Conservation (phyloP, 2,329 filamentous ascomycete species). For the Onygenales sp. region DNA sequence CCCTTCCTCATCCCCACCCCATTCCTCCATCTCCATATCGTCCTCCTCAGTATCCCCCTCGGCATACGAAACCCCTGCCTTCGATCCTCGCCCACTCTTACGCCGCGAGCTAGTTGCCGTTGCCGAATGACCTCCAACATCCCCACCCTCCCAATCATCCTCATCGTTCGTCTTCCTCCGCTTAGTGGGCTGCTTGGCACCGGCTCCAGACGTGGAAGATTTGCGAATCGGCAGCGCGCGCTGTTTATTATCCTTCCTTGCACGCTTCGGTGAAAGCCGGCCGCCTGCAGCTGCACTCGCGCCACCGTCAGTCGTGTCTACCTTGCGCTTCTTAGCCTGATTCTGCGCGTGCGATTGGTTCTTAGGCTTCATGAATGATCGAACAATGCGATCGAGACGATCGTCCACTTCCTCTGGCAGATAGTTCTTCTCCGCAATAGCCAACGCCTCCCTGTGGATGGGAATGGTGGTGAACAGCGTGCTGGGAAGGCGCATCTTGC, state of each 20-base stretch:
- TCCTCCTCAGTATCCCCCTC: slow-evolving; percentile 37
- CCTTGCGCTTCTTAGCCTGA: slow-evolving; percentile 33
- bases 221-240: slow-evolving; percentile 21
- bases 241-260: slow-evolving; percentile 21
- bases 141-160: slow-evolving; percentile 33
- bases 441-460: slow-evolving; percentile 68
- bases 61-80: slow-evolving; percentile 31
- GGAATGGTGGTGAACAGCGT: slow-evolving; percentile 68
- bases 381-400: slow-evolving; percentile 66
- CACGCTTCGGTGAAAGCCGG: slow-evolving; percentile 18
- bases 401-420: slow-evolving; percentile 69
- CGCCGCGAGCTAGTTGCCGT: slow-evolving; percentile 24
- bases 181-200: slow-evolving; percentile 23
- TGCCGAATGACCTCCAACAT: slow-evolving; percentile 31
- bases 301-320: slow-evolving; percentile 16
- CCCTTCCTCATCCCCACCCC: slow-evolving; percentile 21
- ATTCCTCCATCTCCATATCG: slow-evolving; percentile 33
- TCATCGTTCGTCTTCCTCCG: slow-evolving; percentile 27
- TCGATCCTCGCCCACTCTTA: slow-evolving; percentile 30
- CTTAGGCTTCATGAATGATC: slow-evolving; percentile 55
- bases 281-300: slow-evolving; percentile 16
- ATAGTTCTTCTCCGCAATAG: slow-evolving; percentile 78
- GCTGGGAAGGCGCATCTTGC: slow-evolving; percentile 69
- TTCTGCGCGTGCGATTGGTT: slow-evolving; percentile 18
- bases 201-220: slow-evolving; percentile 20